Percentiles rank a stretch among this genome's conserved stretches.
Evolutionary conservation across 306 rosid genomes (phyloP).

Genomic region (Rosa persica): DNA sequence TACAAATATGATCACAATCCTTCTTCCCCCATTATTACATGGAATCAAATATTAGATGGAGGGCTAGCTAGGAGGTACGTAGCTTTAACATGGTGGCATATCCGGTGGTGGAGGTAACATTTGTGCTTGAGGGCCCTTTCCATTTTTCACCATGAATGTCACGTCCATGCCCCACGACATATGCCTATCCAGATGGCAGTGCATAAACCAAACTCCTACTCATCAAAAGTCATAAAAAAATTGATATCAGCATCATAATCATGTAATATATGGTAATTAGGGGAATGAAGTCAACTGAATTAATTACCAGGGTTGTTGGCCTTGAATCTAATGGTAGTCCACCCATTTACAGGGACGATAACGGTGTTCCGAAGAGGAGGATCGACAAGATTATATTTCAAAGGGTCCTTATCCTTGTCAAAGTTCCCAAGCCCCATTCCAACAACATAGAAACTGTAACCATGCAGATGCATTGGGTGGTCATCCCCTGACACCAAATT

Average conservation of each 20-base stretch:
- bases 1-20: too few relatives aligned
- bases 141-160: conserved; percentile 29
- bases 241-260: neutral
- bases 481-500: conserved; percentile 20
- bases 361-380: conserved; percentile 33
- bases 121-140: neutral
- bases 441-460: conserved; percentile 30
- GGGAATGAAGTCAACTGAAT: too few relatives aligned
- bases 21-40: too few relatives aligned
- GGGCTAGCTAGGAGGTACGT: neutral
- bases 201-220: conserved; percentile 36
- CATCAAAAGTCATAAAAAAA: neutral
- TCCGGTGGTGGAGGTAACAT: conserved; percentile 28
- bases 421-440: conserved; percentile 32
- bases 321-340: conserved; percentile 32
- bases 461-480: conserved; percentile 42
- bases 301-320: conserved; percentile 30
- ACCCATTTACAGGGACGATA: conserved; percentile 25
- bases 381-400: conserved; percentile 29
- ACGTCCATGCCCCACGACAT: conserved; percentile 31
- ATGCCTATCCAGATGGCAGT: conserved; percentile 27
- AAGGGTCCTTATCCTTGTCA: conserved; percentile 29
- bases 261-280: neutral
- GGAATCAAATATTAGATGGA: neutral
- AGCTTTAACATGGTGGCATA: conserved; percentile 34